These are phyloP conservation scores for Solanum chacoense DNA, from an alignment of 305 asterid genomes.

Conservation along the genomic window DNA sequence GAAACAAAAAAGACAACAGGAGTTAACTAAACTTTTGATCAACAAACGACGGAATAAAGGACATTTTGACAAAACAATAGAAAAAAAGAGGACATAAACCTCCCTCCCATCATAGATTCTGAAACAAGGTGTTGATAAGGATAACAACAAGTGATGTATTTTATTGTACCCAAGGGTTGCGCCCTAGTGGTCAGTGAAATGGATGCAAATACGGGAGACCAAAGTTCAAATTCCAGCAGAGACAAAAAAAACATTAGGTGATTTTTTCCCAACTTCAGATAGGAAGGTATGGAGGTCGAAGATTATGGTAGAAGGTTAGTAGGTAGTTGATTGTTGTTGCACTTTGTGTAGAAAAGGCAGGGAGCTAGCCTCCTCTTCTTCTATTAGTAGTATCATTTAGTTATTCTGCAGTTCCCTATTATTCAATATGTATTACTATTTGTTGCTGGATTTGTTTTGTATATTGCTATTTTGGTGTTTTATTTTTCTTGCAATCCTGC, in stretches of 20 bases:
- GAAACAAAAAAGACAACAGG: slow-evolving; percentile 11
- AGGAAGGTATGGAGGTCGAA: neutral
- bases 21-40: neutral
- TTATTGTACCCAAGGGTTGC: neutral
- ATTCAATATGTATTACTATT: neutral
- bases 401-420: neutral
- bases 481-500: neutral
- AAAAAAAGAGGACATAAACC: neutral
- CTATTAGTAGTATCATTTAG: neutral
- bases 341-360: neutral
- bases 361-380: neutral
- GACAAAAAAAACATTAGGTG: neutral
- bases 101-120: neutral
- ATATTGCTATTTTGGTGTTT: neutral
- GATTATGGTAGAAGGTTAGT: neutral
- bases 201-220: neutral
- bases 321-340: neutral
- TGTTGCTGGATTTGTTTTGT: neutral
- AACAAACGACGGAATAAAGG: neutral
- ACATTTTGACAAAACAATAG: neutral
- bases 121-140: neutral
- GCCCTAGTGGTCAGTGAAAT: neutral
- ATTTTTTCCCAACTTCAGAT: neutral
- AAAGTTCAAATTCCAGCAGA: neutral
- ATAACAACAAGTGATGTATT: neutral